phyloP scores from a whole-genome alignment of 331 rosid species.

The Malus hybrid region DNA sequence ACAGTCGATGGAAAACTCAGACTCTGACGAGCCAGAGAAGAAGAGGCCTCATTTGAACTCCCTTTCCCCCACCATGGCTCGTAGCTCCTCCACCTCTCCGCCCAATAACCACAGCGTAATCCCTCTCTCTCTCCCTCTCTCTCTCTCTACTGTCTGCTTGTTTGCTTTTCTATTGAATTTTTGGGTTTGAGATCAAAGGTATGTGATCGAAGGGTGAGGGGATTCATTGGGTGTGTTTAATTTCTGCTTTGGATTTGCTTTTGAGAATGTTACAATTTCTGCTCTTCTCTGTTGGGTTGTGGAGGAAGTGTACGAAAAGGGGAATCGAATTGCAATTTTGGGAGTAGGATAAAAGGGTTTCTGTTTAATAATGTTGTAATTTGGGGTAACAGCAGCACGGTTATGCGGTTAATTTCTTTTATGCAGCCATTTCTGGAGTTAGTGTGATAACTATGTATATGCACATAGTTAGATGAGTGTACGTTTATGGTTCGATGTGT shows the following conservation, averaged over 20 bases:
- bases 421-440: neutral
- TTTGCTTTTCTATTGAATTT: neutral
- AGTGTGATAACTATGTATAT: neutral
- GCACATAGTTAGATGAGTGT: neutral
- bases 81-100: conserved; percentile 49
- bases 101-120: conserved; percentile 44
- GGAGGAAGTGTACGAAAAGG: too few relatives aligned
- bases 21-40: conserved; percentile 61
- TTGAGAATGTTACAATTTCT: too few relatives aligned
- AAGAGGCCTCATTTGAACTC: conserved; percentile 74
- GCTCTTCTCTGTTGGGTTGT: too few relatives aligned
- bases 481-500: neutral
- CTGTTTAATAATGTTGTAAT: neutral
- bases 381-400: neutral
- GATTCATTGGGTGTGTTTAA: neutral
- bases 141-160: neutral
- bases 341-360: neutral
- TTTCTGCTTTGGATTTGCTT: neutral
- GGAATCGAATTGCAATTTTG: too few relatives aligned
- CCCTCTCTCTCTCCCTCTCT: neutral
- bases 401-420: neutral
- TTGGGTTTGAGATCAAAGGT: neutral
- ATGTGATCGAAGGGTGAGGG: neutral
- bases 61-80: conserved; percentile 41
- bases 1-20: conserved; percentile 53